These are phyloP conservation scores for Vaccinium darrowii DNA, from an alignment of 148 eudicot genomes.

Conservation along the genomic window DNA sequence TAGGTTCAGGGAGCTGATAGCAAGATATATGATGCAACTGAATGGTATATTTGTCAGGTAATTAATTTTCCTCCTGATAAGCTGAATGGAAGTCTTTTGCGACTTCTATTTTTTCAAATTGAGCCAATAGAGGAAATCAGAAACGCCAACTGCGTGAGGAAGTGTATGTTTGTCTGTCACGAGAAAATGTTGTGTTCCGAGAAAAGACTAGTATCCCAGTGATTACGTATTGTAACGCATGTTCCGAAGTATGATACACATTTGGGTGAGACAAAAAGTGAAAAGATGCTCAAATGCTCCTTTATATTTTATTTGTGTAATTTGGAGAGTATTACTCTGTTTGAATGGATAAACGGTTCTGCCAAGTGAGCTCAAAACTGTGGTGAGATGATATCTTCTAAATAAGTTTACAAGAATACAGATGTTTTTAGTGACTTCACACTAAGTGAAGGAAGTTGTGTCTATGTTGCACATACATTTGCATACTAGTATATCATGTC, in stretches of 20 bases:
- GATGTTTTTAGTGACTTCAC: neutral
- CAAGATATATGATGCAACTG: slow-evolving; percentile 80
- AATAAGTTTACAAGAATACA: neutral
- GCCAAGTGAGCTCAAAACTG: neutral
- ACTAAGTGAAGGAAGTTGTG: neutral
- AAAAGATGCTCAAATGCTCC: neutral
- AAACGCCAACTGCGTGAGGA: neutral
- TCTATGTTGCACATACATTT: neutral
- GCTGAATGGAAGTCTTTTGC: slow-evolving; percentile 1
- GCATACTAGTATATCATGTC: neutral
- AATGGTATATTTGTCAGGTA: slow-evolving; percentile 99
- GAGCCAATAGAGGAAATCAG: neutral
- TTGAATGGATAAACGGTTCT: neutral
- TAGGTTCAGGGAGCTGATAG: too few relatives aligned
- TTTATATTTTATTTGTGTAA: neutral
- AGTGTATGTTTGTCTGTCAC: neutral
- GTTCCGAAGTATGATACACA: neutral
- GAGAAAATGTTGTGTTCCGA: neutral
- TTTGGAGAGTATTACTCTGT: neutral
- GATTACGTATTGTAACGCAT: neutral
- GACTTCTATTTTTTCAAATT: neutral
- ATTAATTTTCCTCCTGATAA: neutral
- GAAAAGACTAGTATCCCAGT: neutral
- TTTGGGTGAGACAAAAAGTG: neutral
- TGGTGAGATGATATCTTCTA: neutral